Base-by-base conservation (phyloP, 1,284 basidiomycete genomes). In the Serendipita sp. region DNA sequence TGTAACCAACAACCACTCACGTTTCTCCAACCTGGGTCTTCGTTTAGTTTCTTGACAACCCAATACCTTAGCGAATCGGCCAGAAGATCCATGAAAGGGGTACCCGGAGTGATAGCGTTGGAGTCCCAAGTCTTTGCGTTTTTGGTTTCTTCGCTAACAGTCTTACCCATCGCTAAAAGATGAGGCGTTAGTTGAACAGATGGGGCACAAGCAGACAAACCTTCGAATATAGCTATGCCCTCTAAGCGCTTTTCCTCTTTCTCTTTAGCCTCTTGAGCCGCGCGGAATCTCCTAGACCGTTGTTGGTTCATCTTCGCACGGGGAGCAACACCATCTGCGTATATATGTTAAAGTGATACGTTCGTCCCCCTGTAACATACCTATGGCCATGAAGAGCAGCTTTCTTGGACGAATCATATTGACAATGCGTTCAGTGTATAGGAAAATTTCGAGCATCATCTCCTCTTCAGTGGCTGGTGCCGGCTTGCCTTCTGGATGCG, bases 221-320 rank as follows among this genome's bases (percentile, higher is more conserved):
- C 78, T 79, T 94, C 88, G 84, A 92, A 97, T 68, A 96, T 73
- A 17, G 82, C 80, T 62, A 97, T 80, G 3, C 88, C 84, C 70
- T 93, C 85, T 70, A 83, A 82, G 58, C 83, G 82, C 65, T 91
- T 91, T 66, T 91, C 84, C 65, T 92, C 92, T 74, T 97, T 95
- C 61, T 96, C 91, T 67, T 89, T 86, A 0, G 95, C 94, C 73
- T 99, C 96, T 71, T 94, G 92, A 1, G 93, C 85, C 15, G 94
- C 84, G 63, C 96, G 84, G 77, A 99, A 99, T 66, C 95, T 90
- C 70, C 96, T 83, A 22, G 92, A 93, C 13, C 95, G 89, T 73
- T 98, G 94, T 72, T 98, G 96, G 72, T 98, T 98, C 95, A 99
- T 99, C 77, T 99, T 99, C 38, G 95, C 95, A 68, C 95, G 86